Percentiles rank a stretch among this genome's conserved stretches.
Conservation (phyloP, 768 basidiomycete species). For the Phlebiopsis flavidoalba region DNA sequence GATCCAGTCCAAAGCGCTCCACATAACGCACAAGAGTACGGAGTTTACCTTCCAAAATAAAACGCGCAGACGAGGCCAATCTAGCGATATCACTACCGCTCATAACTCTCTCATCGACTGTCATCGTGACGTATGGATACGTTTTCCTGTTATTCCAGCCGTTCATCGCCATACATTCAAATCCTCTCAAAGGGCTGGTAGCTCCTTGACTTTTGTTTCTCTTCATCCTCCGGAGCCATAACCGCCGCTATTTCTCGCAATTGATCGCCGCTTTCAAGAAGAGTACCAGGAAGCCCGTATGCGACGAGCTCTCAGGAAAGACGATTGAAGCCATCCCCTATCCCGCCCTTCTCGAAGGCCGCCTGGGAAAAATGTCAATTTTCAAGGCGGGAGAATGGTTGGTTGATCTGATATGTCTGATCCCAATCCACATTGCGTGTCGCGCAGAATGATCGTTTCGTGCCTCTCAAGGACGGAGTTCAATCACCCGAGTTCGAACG, state of each 20-base stretch:
- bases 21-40: slow-evolving; percentile 50
- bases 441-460: slow-evolving; percentile 53
- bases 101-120: slow-evolving; percentile 54
- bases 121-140: slow-evolving; percentile 52
- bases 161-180: slow-evolving; percentile 41
- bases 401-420: slow-evolving; percentile 53
- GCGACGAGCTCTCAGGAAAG: slow-evolving; percentile 36
- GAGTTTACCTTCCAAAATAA: slow-evolving; percentile 49
- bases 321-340: slow-evolving; percentile 29
- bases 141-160: slow-evolving; percentile 54
- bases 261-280: slow-evolving; percentile 44
- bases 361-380: slow-evolving; percentile 25
- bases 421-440: slow-evolving; percentile 62
- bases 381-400: slow-evolving; percentile 57
- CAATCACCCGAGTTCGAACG: slow-evolving; percentile 45
- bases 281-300: slow-evolving; percentile 47
- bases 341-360: slow-evolving; percentile 19
- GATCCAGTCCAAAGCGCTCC: slow-evolving; percentile 40
- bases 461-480: slow-evolving; percentile 57
- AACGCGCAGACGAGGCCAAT: slow-evolving; percentile 4
- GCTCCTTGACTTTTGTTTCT: slow-evolving; percentile 40
- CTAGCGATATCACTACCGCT: slow-evolving; percentile 14
- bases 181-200: slow-evolving; percentile 28
- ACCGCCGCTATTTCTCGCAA: slow-evolving; percentile 37
- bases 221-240: slow-evolving; percentile 32